Conservation (phyloP, 148 eudicot species). For the Selenicereus undatus region DNA sequence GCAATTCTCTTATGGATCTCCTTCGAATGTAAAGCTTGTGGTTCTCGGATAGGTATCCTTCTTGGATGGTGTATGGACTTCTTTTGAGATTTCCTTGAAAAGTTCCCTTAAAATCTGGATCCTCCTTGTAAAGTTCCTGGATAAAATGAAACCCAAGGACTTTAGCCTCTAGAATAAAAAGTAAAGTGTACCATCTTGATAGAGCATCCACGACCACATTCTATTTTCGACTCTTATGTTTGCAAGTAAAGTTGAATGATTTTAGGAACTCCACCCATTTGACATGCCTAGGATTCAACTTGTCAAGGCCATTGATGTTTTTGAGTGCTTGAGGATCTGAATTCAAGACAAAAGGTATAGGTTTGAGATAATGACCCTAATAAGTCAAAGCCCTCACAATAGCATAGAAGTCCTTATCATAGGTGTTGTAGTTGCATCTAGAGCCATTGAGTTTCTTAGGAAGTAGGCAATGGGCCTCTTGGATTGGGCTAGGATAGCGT, state of each 20-base stretch:
- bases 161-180: neutral
- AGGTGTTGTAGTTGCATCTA: neutral
- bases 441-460: no score
- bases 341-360: neutral
- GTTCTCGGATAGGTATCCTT: neutral
- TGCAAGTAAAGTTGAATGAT: neutral
- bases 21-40: neutral
- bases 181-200: neutral
- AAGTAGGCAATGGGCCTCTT: neutral
- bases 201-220: neutral
- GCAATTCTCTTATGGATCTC: neutral
- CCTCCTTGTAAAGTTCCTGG: neutral
- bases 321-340: neutral
- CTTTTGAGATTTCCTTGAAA: neutral
- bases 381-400: neutral
- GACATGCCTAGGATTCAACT: neutral
- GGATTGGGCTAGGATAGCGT: neutral
- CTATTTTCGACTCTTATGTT: neutral
- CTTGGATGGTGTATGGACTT: neutral
- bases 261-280: neutral
- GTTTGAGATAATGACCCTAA: neutral
- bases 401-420: neutral
- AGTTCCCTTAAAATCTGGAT: neutral
- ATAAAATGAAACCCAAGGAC: neutral
- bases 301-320: neutral